A percentile compares a stretch with the other conserved stretches of the same genome.
Evolutionary conservation across 2,329 filamentous ascomycete species (phyloP).

Genomic region (Fusarium anthophilum): DNA sequence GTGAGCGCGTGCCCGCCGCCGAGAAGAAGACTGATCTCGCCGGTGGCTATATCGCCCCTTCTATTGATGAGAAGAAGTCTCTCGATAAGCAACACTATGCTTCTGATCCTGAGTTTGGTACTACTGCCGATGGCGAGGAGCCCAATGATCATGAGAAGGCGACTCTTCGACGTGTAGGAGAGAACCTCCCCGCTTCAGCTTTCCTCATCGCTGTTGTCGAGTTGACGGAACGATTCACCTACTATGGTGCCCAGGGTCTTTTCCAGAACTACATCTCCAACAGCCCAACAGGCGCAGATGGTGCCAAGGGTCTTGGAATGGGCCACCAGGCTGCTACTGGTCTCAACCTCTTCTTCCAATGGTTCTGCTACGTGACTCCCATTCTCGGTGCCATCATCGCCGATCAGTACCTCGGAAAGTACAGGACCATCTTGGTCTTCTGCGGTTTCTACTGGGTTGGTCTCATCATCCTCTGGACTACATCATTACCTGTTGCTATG

Average conservation of each 20-base stretch:
- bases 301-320: conserved; percentile 62
- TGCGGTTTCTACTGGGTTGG: conserved; percentile 67
- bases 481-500: conserved; percentile 53
- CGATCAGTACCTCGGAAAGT: conserved; percentile 67
- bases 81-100: conserved; percentile 36
- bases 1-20: conserved; percentile 36
- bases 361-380: conserved; percentile 57
- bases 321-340: conserved; percentile 65
- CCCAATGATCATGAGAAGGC: conserved; percentile 62
- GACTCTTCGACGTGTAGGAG: conserved; percentile 61
- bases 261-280: conserved; percentile 65
- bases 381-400: conserved; percentile 64
- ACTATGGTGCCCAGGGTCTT: conserved; percentile 62
- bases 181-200: conserved; percentile 63
- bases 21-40: conserved; percentile 39
- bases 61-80: conserved; percentile 39
- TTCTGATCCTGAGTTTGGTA: conserved; percentile 41
- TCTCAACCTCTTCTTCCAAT: conserved; percentile 65
- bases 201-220: conserved; percentile 67
- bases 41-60: conserved; percentile 36
- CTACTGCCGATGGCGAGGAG: conserved; percentile 58
- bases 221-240: conserved; percentile 66
- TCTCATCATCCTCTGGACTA: conserved; percentile 63
- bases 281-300: conserved; percentile 45
- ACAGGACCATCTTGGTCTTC: conserved; percentile 69